Evolutionary conservation across 805 yeast genomes (phyloP).

Genomic region (Starmerella stigmatis): DNA sequence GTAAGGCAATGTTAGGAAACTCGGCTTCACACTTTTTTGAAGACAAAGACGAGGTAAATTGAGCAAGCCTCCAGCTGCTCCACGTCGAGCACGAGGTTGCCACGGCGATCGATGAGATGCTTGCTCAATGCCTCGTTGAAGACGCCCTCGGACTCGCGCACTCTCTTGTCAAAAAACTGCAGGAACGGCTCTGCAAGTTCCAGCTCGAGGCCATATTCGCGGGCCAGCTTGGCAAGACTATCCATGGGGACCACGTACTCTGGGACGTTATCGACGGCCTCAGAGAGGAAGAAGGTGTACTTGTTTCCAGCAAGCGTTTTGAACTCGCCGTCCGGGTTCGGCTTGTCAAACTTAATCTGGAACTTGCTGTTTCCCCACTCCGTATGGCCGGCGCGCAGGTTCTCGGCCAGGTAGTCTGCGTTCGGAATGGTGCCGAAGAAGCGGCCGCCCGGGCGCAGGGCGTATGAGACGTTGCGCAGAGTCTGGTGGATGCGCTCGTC

Average conservation of each 20-base stretch:
- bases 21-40: conserved; percentile 33
- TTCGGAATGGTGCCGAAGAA: conserved; percentile 94
- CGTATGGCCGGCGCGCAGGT: conserved; percentile 42
- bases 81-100: conserved; percentile 76
- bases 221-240: conserved; percentile 68
- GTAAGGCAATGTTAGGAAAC: too few species aligned
- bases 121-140: conserved; percentile 27
- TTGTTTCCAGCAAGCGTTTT: conserved; percentile 58
- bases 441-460: conserved; percentile 70
- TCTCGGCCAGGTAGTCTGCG: conserved; percentile 53
- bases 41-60: conserved; percentile 77
- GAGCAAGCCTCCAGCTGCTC: conserved; percentile 79
- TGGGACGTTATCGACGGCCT: conserved; percentile 94
- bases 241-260: conserved; percentile 96
- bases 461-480: conserved; percentile 62
- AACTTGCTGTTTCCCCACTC: conserved; percentile 82
- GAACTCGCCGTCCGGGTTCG: conserved; percentile 32
- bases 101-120: conserved; percentile 58
- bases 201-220: conserved; percentile 66
- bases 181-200: conserved; percentile 66
- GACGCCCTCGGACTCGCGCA: conserved; percentile 36
- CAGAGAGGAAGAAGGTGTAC: conserved; percentile 71
- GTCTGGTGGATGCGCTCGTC: conserved; percentile 68
- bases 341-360: conserved; percentile 64
- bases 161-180: conserved; percentile 71